Conservation (phyloP, 495 filamentous ascomycete genomes). For the Neurospora pannonica region DNA sequence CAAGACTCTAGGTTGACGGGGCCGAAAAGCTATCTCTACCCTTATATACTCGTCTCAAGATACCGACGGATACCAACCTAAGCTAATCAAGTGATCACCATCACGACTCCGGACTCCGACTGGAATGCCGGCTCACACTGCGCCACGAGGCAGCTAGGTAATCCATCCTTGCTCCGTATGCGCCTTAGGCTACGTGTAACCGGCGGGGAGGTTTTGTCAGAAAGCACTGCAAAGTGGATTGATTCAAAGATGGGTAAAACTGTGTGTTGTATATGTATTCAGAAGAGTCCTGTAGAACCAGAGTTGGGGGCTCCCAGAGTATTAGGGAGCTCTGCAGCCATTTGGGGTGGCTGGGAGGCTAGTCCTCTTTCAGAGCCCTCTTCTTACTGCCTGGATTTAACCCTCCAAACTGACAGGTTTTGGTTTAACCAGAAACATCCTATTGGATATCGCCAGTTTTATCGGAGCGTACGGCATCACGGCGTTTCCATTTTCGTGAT, state of each 20-base stretch:
- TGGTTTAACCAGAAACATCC: conserved; percentile 12
- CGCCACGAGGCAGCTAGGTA: not conserved
- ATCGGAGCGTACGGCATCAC: not conserved
- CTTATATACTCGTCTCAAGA: not conserved
- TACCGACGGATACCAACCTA: not conserved
- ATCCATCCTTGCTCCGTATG: not conserved
- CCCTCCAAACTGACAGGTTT: too few relatives aligned
- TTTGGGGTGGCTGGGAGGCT: too few relatives aligned
- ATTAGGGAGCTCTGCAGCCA: too few relatives aligned
- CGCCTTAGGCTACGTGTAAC: not conserved
- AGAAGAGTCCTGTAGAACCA: too few relatives aligned
- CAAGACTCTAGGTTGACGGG: not conserved
- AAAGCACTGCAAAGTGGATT: too few relatives aligned
- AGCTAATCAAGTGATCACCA: not conserved
- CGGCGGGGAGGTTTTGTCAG: not conserved
- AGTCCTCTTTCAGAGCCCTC: too few relatives aligned
- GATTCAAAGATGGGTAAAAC: too few relatives aligned
- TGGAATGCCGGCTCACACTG: not conserved
- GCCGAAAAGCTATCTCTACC: not conserved
- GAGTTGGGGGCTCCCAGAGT: too few relatives aligned
- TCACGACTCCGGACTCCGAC: not conserved
- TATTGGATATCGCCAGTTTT: conserved; percentile 1
- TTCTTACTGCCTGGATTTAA: too few relatives aligned
- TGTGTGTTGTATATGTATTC: too few relatives aligned
- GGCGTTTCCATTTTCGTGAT: conserved; percentile 9